These are phyloP conservation scores for Apiosordaria backusii DNA, from an alignment of 495 filamentous ascomycete species.

Conservation along the genomic window DNA sequence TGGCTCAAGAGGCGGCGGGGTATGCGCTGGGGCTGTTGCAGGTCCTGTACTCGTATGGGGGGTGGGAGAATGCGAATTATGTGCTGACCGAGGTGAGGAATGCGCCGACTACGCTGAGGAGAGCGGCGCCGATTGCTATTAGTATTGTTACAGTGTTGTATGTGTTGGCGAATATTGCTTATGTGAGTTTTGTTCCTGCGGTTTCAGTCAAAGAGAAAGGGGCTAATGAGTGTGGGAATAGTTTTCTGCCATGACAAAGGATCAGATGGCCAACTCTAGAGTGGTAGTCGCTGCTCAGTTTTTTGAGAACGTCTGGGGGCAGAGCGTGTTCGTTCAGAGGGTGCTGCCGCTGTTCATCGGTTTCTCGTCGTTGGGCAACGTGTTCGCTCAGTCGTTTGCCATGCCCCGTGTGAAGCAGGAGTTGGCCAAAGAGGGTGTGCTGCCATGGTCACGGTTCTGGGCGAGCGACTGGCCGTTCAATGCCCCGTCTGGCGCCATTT, in stretches of 20 bases:
- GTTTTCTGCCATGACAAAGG: constrained; percentile 58
- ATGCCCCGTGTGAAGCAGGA: constrained; percentile 59
- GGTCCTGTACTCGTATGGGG: constrained; percentile 59
- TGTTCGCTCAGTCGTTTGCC: constrained; percentile 60
- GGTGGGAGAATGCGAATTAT: constrained; percentile 58
- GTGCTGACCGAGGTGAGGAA: constrained; percentile 56
- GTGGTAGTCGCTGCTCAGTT: constrained; percentile 57
- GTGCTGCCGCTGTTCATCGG: constrained; percentile 62
- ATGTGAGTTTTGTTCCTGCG: constrained; percentile 33
- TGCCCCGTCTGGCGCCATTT: constrained; percentile 54
- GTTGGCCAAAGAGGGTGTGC: constrained; percentile 56
- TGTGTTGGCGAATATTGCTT: constrained; percentile 54
- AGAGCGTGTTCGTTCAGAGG: constrained; percentile 36
- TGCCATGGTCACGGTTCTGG: constrained; percentile 55
- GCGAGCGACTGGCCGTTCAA: constrained; percentile 60
- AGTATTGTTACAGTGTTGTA: constrained; percentile 55
- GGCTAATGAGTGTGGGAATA: constrained; percentile 28
- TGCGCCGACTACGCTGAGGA: constrained; percentile 54
- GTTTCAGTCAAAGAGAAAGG: not conserved
- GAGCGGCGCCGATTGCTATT: constrained; percentile 56
- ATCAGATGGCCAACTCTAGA: constrained; percentile 50
- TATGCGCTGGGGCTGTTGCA: constrained; percentile 58
- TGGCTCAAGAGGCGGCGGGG: constrained; percentile 29
- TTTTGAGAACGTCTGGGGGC: constrained; percentile 55
- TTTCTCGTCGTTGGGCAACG: constrained; percentile 62